Evolutionary conservation across 2,329 filamentous ascomycete genomes (phyloP), one percentile per base, ranked within the genome.

Genomic region (Aureobasidium sp.): DNA sequence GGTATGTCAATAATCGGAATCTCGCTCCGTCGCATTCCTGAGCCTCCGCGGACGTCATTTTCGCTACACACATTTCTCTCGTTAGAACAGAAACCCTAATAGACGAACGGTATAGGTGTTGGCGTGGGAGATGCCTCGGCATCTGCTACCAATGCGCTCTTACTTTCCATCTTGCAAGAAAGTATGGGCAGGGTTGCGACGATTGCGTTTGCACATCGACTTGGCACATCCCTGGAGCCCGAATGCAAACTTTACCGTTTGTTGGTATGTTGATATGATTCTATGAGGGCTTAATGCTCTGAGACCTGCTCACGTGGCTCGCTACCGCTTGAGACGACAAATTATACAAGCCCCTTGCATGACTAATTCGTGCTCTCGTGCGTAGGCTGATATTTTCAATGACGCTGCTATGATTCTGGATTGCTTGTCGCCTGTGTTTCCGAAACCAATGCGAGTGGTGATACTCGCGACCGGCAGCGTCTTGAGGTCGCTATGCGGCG

Each of bases 221-320:
- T 93, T 63, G 91, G 92, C 41, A 88, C 88, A 50, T 84, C 89
- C 36, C 87, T 96, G 52, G 91, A 95, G 73, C 90, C 91, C 1
- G 92, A 97, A 72, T 93, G 90, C 78, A 97, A 97, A 74, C 87
- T 84, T 73, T 96, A 92, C 75, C 87, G 92, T 17, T 87, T 96
- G 53, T 83, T 92, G 2, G 57, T 60, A 41, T 59, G 46, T 12
- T 13, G 3, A 37, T 37, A 37, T 15, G 6, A 10, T 37, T 37
- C 2, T 34, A 34, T 9, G 32, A 34, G 32, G 7, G 7, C 32
- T 34, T 13, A 10, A 15, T 37, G 43, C 34, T 50, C 36, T 36
- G 57, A 60, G 36, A 41, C 46, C 34, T 50, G n/a, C 13, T 20
- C 52, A 44, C 39, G 34, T 29, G 24, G 44, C 10, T 24, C 20